Evolutionary conservation across 1,284 basidiomycete genomes (phyloP).

Genomic region (Papiliotrema laurentii): DNA sequence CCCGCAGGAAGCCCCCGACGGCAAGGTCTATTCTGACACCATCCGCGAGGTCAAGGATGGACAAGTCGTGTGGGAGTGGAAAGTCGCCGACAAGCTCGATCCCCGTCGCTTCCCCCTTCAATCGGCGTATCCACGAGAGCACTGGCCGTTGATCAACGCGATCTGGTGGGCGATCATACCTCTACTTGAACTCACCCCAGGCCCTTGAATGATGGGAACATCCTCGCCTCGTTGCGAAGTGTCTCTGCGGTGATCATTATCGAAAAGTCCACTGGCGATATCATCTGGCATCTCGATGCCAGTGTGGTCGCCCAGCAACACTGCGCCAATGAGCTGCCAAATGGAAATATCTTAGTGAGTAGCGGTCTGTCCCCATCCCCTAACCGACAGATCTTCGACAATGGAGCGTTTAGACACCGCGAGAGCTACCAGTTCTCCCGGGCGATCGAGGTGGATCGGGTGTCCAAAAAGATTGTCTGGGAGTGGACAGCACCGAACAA

Average conservation of each 20-base stretch:
- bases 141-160: constrained; percentile 20
- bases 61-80: constrained; percentile 19
- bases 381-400: constrained; percentile 22
- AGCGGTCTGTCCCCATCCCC: too few relatives aligned
- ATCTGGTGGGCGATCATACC: constrained; percentile 10
- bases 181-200: constrained; percentile 1
- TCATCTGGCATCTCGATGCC: constrained; percentile 21
- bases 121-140: constrained; percentile 15
- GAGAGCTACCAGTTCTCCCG: constrained; percentile 17
- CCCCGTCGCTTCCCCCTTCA: constrained; percentile 17
- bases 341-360: constrained; percentile 22
- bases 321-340: constrained; percentile 17
- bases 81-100: constrained; percentile 17
- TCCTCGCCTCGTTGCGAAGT: constrained; percentile 16
- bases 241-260: constrained; percentile 23
- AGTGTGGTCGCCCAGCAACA: constrained; percentile 18
- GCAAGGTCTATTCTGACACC: constrained; percentile 18
- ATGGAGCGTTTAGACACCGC: constrained; percentile 17
- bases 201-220: constrained; percentile 17
- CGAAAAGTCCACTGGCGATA: constrained; percentile 13
- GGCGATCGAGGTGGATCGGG: constrained; percentile 15
- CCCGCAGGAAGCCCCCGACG: constrained; percentile 17
- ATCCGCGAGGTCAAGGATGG: constrained; percentile 20
- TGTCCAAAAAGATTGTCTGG: constrained; percentile 19
- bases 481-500: constrained; percentile 16